phyloP scores from a whole-genome alignment of 2,329 filamentous ascomycete species.

The Camptophora hylomeconis region DNA sequence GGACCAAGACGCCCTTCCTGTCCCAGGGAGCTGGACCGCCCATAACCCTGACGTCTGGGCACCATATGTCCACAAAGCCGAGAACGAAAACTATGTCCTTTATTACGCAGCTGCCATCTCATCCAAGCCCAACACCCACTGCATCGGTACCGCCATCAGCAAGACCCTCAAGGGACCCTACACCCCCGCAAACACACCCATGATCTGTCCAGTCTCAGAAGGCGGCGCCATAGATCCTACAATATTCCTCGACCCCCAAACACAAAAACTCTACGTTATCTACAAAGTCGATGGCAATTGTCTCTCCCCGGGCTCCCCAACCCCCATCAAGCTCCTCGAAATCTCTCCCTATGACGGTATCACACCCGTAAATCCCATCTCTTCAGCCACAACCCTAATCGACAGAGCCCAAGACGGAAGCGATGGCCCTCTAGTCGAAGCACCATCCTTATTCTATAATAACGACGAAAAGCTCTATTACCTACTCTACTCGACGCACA shows the following conservation, averaged over 20 bases:
- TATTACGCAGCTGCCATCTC: conserved; percentile 46
- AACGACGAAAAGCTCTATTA: conserved; percentile 36
- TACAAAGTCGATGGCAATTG: conserved; percentile 55
- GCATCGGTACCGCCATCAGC: conserved; percentile 39
- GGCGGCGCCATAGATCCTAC: conserved; percentile 51
- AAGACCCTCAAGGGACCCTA: conserved; percentile 40
- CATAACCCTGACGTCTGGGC: conserved; percentile 39
- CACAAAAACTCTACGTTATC: conserved; percentile 42
- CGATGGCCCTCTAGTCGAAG: conserved; percentile 50
- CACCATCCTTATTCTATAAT: conserved; percentile 36
- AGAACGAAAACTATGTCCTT: conserved; percentile 24
- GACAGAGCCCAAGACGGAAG: conserved; percentile 45
- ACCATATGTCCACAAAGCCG: conserved; percentile 43
- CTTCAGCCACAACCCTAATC: too few relatives aligned
- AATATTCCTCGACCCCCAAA: conserved; percentile 40
- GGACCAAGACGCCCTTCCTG: conserved; percentile 39
- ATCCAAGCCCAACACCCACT: conserved; percentile 32
- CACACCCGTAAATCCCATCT: conserved; percentile 35
- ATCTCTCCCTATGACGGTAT: conserved; percentile 31
- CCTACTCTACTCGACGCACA: conserved; percentile 49
- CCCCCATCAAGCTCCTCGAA: conserved; percentile 26
- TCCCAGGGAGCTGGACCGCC: conserved; percentile 36
- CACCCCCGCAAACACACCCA: conserved; percentile 28
- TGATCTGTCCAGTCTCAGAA: conserved; percentile 36
- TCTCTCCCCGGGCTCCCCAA: conserved; percentile 26